Conservation (phyloP, 1,284 basidiomycete genomes). For the Agroathelia rolfsii region DNA sequence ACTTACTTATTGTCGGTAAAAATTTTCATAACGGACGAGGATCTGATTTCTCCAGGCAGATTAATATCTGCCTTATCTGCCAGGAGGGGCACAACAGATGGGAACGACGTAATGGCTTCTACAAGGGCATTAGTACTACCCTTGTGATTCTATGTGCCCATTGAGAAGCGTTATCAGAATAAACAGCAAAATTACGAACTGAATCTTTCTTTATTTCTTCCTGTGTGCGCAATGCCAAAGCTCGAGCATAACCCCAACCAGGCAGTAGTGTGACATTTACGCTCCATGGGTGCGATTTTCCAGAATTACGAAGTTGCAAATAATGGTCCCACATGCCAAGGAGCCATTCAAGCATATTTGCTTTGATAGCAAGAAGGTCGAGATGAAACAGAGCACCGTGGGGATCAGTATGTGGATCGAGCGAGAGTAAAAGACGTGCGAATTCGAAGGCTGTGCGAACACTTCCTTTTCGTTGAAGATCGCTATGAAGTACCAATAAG, state of each 20-base stretch:
- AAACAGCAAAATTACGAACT: neutral
- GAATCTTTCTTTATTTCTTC: constrained; percentile 43
- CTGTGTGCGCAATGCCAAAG: constrained; percentile 54
- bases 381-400: constrained; percentile 79
- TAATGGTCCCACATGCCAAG: constrained; percentile 54
- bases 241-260: constrained; percentile 73
- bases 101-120: constrained; percentile 70
- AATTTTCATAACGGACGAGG: constrained; percentile 60
- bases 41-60: constrained; percentile 47
- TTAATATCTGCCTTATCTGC: constrained; percentile 75
- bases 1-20: constrained; percentile 55
- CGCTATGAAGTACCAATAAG: constrained; percentile 30
- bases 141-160: constrained; percentile 38
- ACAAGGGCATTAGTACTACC: constrained; percentile 56
- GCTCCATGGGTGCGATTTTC: no score
- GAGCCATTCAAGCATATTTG: constrained; percentile 74
- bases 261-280: constrained; percentile 62
- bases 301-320: no score
- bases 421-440: constrained; percentile 67
- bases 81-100: constrained; percentile 68
- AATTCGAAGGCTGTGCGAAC: constrained; percentile 86
- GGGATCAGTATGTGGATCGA: constrained; percentile 80
- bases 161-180: no score
- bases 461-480: constrained; percentile 80
- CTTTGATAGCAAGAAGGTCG: constrained; percentile 76